Base-by-base conservation (phyloP, 805 yeast genomes). In the Cyberlindnera xishuangbannaensis region DNA sequence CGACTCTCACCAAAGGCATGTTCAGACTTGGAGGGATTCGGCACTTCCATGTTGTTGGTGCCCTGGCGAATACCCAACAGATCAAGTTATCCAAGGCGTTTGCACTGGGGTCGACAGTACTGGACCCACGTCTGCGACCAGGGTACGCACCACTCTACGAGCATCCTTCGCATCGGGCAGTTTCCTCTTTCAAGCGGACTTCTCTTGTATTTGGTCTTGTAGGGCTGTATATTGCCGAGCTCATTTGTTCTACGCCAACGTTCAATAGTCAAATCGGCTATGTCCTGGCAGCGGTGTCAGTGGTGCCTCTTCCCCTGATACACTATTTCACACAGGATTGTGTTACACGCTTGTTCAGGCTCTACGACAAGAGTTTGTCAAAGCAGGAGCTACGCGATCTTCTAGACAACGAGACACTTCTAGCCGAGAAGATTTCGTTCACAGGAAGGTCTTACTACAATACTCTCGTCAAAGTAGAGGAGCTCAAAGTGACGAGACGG, bases 401-500 rank as follows among this genome's bases (percentile, higher is more conserved):
- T 45, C 60, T 69, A 12, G 48, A 58, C 6, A 76, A 84, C 52
- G 95, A 84, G 53, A 66, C 71, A 15, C 57, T 84, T 32, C 64
- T 84, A 7, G 58, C 83, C 28, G 88, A 84, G 52, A 79, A 80
- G 51, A 64, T 84, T 37, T 70, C 75, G 15, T 56, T 73, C 51
- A 70, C 81, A 5, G 95, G 95, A 0, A 68, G 81, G 36, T 70
- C 69, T 20, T 69, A 78, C 2, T 76, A 71, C 55, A 79, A 80
- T 47, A 74, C 75, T 31, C 60, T 78, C n/a, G 65, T 84, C 31
- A 59, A 59, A 18, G 66, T 82, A 1, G 55, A 64, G 10, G 65
- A 68, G 16, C 50, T 83, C 25, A 55, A 63, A 39, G 48, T 76
- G 3, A 48, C 49, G 15, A 58, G 61, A 13, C 53, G 56, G 22